Conservation (phyloP, 2,329 filamentous ascomycete genomes). For the Stachybotrys elegans region DNA sequence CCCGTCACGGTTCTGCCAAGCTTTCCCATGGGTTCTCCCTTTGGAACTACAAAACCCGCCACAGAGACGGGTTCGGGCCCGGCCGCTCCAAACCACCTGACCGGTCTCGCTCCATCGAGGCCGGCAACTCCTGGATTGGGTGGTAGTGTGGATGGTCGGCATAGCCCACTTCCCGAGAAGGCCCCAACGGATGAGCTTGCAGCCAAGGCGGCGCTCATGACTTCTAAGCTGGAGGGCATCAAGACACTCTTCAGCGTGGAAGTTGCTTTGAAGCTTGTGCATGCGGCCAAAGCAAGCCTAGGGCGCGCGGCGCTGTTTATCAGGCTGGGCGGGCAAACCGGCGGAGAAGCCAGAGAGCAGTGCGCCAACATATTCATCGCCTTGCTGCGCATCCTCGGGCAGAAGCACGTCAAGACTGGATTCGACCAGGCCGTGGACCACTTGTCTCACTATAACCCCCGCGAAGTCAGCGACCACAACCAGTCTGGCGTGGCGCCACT, state of each 20-base stretch:
- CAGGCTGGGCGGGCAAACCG: conserved; percentile 70
- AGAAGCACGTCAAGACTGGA: conserved; percentile 82
- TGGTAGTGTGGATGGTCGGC: conserved; percentile 30
- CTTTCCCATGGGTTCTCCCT: conserved; percentile 56
- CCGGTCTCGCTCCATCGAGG: conserved; percentile 25
- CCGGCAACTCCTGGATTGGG: conserved; percentile 45
- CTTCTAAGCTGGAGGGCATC: conserved; percentile 88
- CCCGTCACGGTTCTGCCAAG: conserved; percentile 85
- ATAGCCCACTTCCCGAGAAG: conserved; percentile 47
- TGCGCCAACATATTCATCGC: conserved; percentile 85
- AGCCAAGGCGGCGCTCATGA: conserved; percentile 97
- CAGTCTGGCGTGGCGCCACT: conserved; percentile 78
- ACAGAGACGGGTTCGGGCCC: neutral
- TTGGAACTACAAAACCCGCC: conserved; percentile 38
- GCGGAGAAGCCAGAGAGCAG: conserved; percentile 79
- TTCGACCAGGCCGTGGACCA: conserved; percentile 92
- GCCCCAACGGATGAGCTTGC: conserved; percentile 87
- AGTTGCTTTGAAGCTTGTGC: conserved; percentile 83
- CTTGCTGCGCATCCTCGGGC: conserved; percentile 78
- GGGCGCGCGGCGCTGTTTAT: conserved; percentile 83
- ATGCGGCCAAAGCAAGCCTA: conserved; percentile 80
- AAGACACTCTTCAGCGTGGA: conserved; percentile 95
- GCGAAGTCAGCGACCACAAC: conserved; percentile 69
- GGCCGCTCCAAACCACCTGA: conserved; percentile 20
- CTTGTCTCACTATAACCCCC: conserved; percentile 84